phyloP scores from a whole-genome alignment of 768 basidiomycete genomes.

The Termitomyces sp. region DNA sequence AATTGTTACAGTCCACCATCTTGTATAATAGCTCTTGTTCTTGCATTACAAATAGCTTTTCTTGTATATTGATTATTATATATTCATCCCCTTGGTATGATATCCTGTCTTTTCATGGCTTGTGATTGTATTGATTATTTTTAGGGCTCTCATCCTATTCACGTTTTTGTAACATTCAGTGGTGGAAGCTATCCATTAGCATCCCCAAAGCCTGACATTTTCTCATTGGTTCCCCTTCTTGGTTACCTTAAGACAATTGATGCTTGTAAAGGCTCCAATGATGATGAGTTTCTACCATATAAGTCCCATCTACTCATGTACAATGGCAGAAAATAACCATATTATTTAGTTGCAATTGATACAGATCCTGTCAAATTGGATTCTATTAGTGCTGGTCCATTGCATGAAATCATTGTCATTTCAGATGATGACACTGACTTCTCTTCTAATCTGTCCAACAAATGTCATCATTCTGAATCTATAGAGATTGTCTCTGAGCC shows the following conservation, averaged over 20 bases:
- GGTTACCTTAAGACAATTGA: too few species aligned
- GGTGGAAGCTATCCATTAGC: not conserved
- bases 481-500: not conserved
- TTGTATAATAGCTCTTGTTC: too few species aligned
- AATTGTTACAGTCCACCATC: not conserved
- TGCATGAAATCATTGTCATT: not conserved
- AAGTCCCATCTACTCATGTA: too few species aligned
- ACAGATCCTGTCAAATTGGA: too few species aligned
- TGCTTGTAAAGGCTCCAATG: too few species aligned
- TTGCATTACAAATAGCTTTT: not conserved
- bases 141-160: not conserved
- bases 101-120: not conserved
- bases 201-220: not conserved
- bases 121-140: not conserved
- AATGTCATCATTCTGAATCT: too few species aligned
- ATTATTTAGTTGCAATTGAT: too few species aligned
- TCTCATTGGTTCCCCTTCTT: too few species aligned
- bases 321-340: too few species aligned
- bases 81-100: not conserved
- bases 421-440: not conserved
- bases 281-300: too few species aligned
- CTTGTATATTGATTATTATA: not conserved
- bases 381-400: not conserved
- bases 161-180: not conserved
- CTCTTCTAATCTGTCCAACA: too few species aligned